Percentiles rank a stretch among this genome's conserved stretches.
Evolutionary conservation across 139 green algal species (phyloP).

Genomic region (Gonium pectorale): DNA sequence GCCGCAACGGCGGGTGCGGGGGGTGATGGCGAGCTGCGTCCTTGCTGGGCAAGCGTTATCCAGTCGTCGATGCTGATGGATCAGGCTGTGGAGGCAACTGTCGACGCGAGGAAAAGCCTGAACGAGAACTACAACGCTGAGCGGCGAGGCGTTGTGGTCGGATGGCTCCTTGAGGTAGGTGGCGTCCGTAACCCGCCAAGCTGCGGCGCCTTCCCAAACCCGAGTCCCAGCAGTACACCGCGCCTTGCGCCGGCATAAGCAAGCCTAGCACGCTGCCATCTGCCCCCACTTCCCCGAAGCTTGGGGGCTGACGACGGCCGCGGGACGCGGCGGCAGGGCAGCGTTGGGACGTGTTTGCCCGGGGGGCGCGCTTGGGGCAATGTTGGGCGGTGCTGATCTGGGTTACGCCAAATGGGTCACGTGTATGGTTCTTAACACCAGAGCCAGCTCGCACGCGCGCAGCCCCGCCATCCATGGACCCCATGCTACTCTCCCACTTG

Average conservation of each 20-base stretch:
- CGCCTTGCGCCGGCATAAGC: not conserved
- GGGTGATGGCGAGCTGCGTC: not conserved
- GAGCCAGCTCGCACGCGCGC: no score
- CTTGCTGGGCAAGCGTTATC: not conserved
- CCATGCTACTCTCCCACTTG: no score
- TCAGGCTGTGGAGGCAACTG: not conserved
- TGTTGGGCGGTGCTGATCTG: no score
- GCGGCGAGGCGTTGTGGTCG: not conserved
- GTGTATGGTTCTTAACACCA: no score
- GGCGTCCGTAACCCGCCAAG: not conserved
- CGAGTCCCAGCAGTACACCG: not conserved
- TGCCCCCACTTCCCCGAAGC: not conserved
- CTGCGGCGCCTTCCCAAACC: not conserved
- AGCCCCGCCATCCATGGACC: no score
- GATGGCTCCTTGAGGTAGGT: slow-evolving; percentile 9
- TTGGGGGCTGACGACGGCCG: not conserved
- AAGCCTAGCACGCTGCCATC: not conserved
- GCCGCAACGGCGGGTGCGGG: not conserved
- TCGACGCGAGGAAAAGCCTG: not conserved
- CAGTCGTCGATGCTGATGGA: not conserved
- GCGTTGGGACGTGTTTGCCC: no score
- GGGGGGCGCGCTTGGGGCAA: no score
- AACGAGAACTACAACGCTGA: not conserved
- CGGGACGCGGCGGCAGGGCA: no score
- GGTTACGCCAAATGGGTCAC: no score